Base-by-base conservation (phyloP, 768 basidiomycete species). In the Sporobolomyces pararoseus region DNA sequence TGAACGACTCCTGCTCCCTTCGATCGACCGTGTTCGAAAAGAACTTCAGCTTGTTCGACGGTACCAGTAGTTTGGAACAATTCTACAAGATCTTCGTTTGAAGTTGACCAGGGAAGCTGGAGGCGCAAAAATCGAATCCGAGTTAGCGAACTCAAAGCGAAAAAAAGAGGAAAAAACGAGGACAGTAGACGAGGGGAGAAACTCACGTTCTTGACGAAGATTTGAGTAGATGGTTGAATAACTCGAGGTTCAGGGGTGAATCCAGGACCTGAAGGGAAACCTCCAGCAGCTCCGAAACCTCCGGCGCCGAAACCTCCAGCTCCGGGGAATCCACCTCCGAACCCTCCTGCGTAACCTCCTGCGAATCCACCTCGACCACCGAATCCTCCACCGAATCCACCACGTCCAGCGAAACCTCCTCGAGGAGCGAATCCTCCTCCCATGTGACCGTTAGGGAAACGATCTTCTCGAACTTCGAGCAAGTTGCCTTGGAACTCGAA, bases 71-170 rank as follows among this genome's bases (percentile, higher is more conserved):
- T 99, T 82, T 97, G 94, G 76, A 99, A 99, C 25, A 99, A 81
- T 81, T 99, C 95, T 27, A 99, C 94, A 51, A 99, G 82, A 79
- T 99, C 95, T 79, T 99, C 95, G 79, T 99, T 97, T 10, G 95
- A 93, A 52, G 95, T 99, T 14, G 95, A 97, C 94, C 94, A 99
- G 1, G 95, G 95, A 23, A 99, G 81, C 95, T 98, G 72, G 17
- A 23, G 12, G 10, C 21, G 23, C 53, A 16, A 29, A 27, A n/a
- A n/a, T n/a, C n/a, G 57, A 44, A n/a, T 16, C 3, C 4, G 35
- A 19, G n/a, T 58, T 14, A 14, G 7, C 44, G 35, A 58, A 39
- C n/a, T 34, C 7, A 7, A 23, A 5, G 7, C 4, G 23, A 19
- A 58, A 25, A 59, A 25, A 55, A 42, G 23, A 4, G 27, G n/a